Evolutionary conservation across 495 filamentous ascomycete species (phyloP), one percentile per base, ranked within the genome.

Genomic region (Podospora australis): DNA sequence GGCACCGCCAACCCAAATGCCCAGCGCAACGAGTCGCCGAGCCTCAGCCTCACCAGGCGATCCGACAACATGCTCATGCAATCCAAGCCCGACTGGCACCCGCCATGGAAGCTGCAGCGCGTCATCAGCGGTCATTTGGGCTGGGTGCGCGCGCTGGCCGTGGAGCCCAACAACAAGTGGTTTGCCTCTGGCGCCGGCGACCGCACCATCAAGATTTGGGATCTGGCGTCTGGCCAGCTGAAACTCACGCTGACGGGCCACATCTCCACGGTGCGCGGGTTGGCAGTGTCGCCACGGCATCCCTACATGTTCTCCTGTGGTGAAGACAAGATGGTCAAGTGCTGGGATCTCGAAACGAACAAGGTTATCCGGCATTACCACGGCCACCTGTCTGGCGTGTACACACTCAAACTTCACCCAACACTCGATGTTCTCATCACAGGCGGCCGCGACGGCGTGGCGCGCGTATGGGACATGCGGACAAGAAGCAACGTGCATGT

Each of bases 271-370:
- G 94, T 99, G 13, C 83, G 94, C 38, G 94, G 94, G 6, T 73
- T 99, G 40, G 94, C 91, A 0, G 87, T 99, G 6, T 95, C 89
- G 3, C 87, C 90, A 13, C 74, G 94, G 42, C 94, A 99, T 66
- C 94, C 94, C 2, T 99, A 99, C 63, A 78, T 99, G 26, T 99
- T 97, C 67, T 95, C 88, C 11, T 97, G 94, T 57, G 94, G 87
- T 43, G 94, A 99, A 67, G 94, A 99, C 65, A 99, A 99, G 77
- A 96, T 95, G 89, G 94, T 99, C 28, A 97, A 97, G 69, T 97
- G 94, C 71, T 99, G 94, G 94, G 94, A 99, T 71, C 67, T 99
- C 56, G 94, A 99, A 63, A 92, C 88, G 6, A 99, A 99, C 66
- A 95, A 95, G 68, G 94, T 99, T 46, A 99, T 99, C 57, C 79